Base-by-base conservation (phyloP, 495 filamentous ascomycete species). In the Lepidopterella palustris region DNA sequence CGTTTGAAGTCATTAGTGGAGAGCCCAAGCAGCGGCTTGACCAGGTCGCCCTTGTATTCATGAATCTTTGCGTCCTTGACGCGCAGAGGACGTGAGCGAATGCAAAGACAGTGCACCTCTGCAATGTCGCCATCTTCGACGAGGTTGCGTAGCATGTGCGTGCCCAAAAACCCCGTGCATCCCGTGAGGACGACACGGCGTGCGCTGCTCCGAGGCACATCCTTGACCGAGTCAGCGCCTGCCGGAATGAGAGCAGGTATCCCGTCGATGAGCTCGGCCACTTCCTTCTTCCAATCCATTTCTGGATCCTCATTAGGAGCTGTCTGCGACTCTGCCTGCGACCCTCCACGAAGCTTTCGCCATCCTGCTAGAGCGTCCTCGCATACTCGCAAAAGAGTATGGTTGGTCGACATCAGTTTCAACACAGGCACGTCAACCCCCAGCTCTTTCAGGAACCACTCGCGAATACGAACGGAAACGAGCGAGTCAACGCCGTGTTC, bases 401-500 rank as follows among this genome's bases (percentile, higher is more conserved):
- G 18, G 50, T 21, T 28, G 2, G 20, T 13, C 25, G 26, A 28
- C 26, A 54, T 54, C 13, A 50, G 9, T 29, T 32, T 54, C 2
- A 42, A 10, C 2, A 42, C 35, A 42, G 35, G 35, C 3, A 42
- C 18, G 2, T 42, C 35, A 42, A 53, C 51, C 3, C 31, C 31
- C 2, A 56, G 18, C 28, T 56, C 53, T 23, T 56, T 56, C 3
- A 25, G 27, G 18, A 56, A 56, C 53, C 53, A 56, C 5, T 24
- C 9, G 10, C 53, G 53, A 3, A 56, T 42, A 18, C 11, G 10
- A 3, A 56, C 27, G 18, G 53, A 10, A 8, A 56, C 20, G 4
- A 56, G 31, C 27, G 53, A 56, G 31, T 56, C 53, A 2, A 56
- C 13, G 35, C 52, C 52, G n/a, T n/a, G 52, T 6, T 55, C 25